These are phyloP conservation scores for Piloderma croceum DNA, from an alignment of 768 basidiomycete genomes.

Conservation along the genomic window DNA sequence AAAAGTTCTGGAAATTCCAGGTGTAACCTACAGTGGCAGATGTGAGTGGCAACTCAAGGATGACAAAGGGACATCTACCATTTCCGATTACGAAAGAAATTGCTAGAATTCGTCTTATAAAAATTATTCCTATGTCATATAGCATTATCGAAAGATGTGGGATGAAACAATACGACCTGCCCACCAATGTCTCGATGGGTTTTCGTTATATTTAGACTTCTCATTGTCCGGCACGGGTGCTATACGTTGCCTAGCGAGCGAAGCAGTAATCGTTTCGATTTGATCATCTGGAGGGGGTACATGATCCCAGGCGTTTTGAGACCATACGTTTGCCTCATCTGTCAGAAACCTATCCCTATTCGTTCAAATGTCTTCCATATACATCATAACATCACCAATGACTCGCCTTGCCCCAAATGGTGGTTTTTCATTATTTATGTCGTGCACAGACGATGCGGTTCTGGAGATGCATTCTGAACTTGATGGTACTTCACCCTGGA, in stretches of 20 bases:
- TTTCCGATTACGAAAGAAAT: conserved; percentile 93
- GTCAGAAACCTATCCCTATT: conserved; percentile 53
- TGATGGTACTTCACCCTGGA: too few species aligned
- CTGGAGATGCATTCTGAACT: too few species aligned
- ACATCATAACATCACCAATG: conserved; percentile 6
- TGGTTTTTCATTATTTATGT: conserved; percentile 48
- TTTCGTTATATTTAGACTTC: conserved; percentile 64
- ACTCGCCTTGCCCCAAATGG: conserved; percentile 67
- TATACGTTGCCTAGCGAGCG: conserved; percentile 63
- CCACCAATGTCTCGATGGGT: conserved; percentile 70
- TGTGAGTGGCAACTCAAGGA: not conserved
- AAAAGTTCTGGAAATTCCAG: conserved; percentile 93
- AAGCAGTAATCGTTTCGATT: conserved; percentile 59
- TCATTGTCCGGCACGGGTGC: conserved; percentile 74
- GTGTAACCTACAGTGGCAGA: conserved; percentile 53
- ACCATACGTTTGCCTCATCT: conserved; percentile 70
- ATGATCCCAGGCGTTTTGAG: conserved; percentile 89
- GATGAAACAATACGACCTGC: conserved; percentile 23
- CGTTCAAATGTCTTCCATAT: not conserved
- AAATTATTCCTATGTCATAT: conserved; percentile 94
- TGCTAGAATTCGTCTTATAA: conserved; percentile 77
- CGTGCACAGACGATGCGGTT: conserved; percentile 70
- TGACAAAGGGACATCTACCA: conserved; percentile 44
- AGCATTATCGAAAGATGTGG: conserved; percentile 22
- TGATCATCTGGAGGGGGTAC: conserved; percentile 82